These are phyloP conservation scores for Sporothrix pallida DNA, from an alignment of 2,329 filamentous ascomycete species.

Conservation along the genomic window DNA sequence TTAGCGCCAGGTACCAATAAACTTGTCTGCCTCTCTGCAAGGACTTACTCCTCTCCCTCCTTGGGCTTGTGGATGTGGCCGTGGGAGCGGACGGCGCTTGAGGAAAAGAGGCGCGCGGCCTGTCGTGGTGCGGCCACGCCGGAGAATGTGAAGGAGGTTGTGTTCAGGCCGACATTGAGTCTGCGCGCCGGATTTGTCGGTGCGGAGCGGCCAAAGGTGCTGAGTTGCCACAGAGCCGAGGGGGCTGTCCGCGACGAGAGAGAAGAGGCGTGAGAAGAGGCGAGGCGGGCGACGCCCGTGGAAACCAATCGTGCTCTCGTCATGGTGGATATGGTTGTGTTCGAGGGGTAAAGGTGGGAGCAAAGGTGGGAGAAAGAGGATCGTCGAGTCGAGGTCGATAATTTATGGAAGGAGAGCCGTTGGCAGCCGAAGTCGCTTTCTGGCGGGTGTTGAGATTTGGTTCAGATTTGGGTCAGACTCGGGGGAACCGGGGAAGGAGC, in stretches of 20 bases:
- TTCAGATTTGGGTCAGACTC: constrained; percentile 10
- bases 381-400: neutral
- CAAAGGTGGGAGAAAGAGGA: neutral
- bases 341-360: neutral
- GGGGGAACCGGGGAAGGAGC: constrained; percentile 18
- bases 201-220: neutral
- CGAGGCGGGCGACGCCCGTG: constrained; percentile 4
- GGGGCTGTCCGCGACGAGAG: neutral
- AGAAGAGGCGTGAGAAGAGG: neutral
- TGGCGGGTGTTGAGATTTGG: neutral
- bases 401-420: constrained; percentile 1
- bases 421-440: constrained; percentile 3
- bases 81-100: constrained; percentile 66
- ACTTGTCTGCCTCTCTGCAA: neutral
- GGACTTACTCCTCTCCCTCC: constrained; percentile 82
- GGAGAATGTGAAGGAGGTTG: neutral
- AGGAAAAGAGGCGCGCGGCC: constrained; percentile 62
- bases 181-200: neutral
- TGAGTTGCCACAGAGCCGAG: neutral
- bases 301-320: constrained; percentile 23
- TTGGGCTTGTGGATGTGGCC: constrained; percentile 84
- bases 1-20: neutral
- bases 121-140: neutral
- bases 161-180: too few species aligned
- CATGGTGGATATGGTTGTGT: neutral